Percentiles rank a stretch among this genome's conserved stretches.
phyloP scores from a whole-genome alignment of 768 basidiomycete species.

The Termitomyces sp. region DNA sequence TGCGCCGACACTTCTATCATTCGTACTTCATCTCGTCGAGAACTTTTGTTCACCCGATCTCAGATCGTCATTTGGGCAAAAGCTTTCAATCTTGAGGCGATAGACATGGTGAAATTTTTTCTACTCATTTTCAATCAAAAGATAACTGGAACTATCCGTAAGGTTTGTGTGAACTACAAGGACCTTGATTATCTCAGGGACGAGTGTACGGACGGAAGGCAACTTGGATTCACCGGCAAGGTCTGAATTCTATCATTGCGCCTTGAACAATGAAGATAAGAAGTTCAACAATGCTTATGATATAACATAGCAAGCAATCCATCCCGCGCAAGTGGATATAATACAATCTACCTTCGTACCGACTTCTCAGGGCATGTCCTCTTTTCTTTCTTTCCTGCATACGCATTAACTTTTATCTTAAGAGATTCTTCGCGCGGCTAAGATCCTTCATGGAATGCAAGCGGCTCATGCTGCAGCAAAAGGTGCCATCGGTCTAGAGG shows the following conservation, averaged over 20 bases:
- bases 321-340: slow-evolving; percentile 76
- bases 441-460: slow-evolving; percentile 67
- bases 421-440: slow-evolving; percentile 75
- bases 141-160: neutral
- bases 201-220: slow-evolving; percentile 76
- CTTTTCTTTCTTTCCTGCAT: neutral
- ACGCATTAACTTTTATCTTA: neutral
- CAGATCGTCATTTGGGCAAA: slow-evolving; percentile 79
- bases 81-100: slow-evolving; percentile 78
- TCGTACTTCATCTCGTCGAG: slow-evolving; percentile 68
- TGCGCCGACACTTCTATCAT: slow-evolving; percentile 87
- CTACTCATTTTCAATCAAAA: neutral
- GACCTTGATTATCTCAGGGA: slow-evolving; percentile 60
- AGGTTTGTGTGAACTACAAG: slow-evolving; percentile 90
- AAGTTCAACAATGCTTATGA: neutral
- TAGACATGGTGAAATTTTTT: slow-evolving; percentile 71
- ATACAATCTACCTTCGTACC: slow-evolving; percentile 83
- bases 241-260: slow-evolving; percentile 21
- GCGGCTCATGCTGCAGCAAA: slow-evolving; percentile 45
- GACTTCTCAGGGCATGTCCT: slow-evolving; percentile 50
- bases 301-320: slow-evolving; percentile 95
- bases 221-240: slow-evolving; percentile 92
- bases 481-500: slow-evolving; percentile 77
- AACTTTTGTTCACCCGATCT: slow-evolving; percentile 82
- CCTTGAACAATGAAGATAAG: neutral